Conservation (phyloP, 179 eudicot genomes). For the Camellia oleifera region DNA sequence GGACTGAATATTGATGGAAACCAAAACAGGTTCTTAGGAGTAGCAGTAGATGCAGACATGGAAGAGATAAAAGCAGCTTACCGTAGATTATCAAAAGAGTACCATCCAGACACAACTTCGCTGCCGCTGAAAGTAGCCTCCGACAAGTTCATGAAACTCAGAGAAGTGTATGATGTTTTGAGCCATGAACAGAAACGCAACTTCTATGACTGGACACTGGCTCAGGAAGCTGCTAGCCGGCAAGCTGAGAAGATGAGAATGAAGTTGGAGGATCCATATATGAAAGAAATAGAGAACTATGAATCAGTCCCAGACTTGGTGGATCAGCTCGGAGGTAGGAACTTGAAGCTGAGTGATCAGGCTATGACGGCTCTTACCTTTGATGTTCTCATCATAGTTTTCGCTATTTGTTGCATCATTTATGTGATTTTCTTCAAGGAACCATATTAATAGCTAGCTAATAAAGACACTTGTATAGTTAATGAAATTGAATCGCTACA, state of each 20-base stretch:
- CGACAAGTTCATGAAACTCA: conserved; percentile 74
- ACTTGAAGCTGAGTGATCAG: conserved; percentile 72
- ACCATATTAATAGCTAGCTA: conserved; percentile 28
- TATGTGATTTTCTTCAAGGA: conserved; percentile 68
- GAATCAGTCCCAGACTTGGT: conserved; percentile 71
- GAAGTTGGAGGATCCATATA: conserved; percentile 66
- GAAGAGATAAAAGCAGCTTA: conserved; percentile 84
- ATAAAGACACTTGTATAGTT: no score
- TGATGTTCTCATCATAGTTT: conserved; percentile 56
- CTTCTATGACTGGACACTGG: conserved; percentile 83
- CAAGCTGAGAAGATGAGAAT: conserved; percentile 73
- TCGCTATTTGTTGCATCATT: conserved; percentile 54
- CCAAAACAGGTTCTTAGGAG: conserved; percentile 65
- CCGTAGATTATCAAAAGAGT: conserved; percentile 70
- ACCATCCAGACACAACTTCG: conserved; percentile 84
- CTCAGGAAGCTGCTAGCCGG: conserved; percentile 76
- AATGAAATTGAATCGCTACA: no score
- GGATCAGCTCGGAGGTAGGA: conserved; percentile 73
- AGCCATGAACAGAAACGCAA: conserved; percentile 59
- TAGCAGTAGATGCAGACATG: conserved; percentile 63
- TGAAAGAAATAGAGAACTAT: conserved; percentile 40
- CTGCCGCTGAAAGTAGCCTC: conserved; percentile 81
- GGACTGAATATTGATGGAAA: no score
- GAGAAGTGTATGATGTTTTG: conserved; percentile 61
- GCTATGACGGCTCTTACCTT: conserved; percentile 78